Conservation (phyloP, 148 eudicot genomes). For the Pharnaceum exiguum region DNA sequence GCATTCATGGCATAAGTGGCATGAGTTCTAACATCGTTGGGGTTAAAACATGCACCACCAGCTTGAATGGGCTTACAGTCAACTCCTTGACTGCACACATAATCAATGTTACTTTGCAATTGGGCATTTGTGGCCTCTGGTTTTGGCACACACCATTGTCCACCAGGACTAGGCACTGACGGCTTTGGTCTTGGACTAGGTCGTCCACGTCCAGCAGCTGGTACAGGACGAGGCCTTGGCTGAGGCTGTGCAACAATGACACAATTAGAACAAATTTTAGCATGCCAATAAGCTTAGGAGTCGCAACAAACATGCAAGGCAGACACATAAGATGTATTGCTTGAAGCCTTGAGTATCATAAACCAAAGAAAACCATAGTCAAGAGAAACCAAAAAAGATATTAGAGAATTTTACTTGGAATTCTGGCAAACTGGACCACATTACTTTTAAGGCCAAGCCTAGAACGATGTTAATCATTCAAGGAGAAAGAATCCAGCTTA, state of each 20-base stretch:
- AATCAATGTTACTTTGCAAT: slow-evolving; percentile 32
- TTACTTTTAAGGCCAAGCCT: no score
- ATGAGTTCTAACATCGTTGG: slow-evolving; percentile 27
- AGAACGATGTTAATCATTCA: no score
- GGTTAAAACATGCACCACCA: slow-evolving; percentile 33
- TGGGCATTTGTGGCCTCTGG: slow-evolving; percentile 22
- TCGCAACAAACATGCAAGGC: no score
- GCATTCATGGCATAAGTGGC: slow-evolving; percentile 41
- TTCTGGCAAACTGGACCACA: no score
- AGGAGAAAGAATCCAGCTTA: no score
- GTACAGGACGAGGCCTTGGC: slow-evolving; percentile 6
- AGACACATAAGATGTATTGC: no score
- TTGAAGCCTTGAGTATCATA: no score
- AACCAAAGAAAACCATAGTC: no score
- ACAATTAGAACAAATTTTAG: background rate
- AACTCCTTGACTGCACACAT: slow-evolving; percentile 35
- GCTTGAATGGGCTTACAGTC: slow-evolving; percentile 38
- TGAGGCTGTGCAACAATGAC: slow-evolving; percentile 15
- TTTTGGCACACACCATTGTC: slow-evolving; percentile 35
- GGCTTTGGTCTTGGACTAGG: background rate
- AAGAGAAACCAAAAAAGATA: no score
- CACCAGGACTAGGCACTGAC: slow-evolving; percentile 1
- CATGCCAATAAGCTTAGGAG: no score
- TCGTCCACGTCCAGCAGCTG: background rate
- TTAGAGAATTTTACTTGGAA: no score